Evolutionary conservation across 2,329 filamentous ascomycete species (phyloP), one percentile per base, ranked within the genome.

Genomic region (Teratosphaeria viscida): DNA sequence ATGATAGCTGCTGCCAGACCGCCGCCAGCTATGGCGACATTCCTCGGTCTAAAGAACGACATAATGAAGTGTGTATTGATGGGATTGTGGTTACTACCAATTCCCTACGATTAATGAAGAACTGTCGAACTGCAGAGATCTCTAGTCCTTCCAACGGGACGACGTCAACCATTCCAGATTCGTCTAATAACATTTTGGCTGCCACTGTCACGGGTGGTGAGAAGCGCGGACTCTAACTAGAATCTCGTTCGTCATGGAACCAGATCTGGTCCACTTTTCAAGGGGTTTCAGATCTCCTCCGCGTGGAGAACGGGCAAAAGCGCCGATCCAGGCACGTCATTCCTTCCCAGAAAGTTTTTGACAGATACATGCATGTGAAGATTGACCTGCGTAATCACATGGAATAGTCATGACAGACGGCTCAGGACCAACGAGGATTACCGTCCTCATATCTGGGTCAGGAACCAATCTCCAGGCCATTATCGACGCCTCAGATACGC

Each of bases 381-480:
- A 49, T 49, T 23, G 43, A 49, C 19, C 43, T 19, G 43, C 43
- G 23, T 11, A 10, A n/a, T 49, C 43, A 23, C 8, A 23, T 10
- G 19, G 4, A 19, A n/a, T 23, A 49, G 43, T 19, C 43, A 49
- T 49, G 43, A n/a, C 43, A 6, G 43, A 49, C 19, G 16, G 8
- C 43, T 10, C 47, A 47, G 37, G 14, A 10, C 64, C 67, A 2
- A 62, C 65, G 5, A 62, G 64, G 37, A 66, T 74, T 58, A 69
- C 67, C 1, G 69, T 74, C 56, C 68, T 75, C 70, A 86, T 86
- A 72, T 88, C 85, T 56, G 87, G 89, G 73, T 85, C 82, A 65
- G 89, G 89, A 66, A 85, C 86, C 47, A 92, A 92, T 72, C 83
- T 92, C 23, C 88, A 92, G 78, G 88, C 88, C 60, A 80, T 95